These are phyloP conservation scores for Phragmites australis DNA, from an alignment of 176 grass and related monocot species.

Conservation along the genomic window DNA sequence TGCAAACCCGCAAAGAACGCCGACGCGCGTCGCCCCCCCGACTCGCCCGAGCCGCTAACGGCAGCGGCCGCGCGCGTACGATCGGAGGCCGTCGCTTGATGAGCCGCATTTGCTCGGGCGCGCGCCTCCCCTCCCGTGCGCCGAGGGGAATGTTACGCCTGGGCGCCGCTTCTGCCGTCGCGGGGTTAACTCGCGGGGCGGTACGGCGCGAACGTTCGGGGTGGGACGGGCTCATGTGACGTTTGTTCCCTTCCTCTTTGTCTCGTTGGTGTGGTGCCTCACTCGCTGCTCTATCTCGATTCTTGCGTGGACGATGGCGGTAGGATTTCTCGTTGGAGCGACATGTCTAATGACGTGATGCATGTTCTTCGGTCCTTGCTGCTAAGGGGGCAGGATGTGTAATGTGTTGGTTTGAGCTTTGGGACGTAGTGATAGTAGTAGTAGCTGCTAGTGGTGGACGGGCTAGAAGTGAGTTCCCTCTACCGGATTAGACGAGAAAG, in stretches of 20 bases:
- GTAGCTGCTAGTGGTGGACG: too few species aligned
- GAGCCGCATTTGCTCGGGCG: neutral
- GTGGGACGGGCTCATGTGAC: neutral
- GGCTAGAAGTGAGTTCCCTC: too few species aligned
- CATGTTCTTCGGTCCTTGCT: neutral
- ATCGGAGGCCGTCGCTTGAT: neutral
- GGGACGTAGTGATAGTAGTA: neutral
- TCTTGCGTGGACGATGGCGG: neutral
- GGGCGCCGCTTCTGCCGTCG: neutral
- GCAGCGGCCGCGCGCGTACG: neutral
- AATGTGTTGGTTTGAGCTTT: neutral
- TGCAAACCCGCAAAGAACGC: neutral
- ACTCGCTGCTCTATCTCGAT: neutral
- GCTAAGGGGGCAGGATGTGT: neutral
- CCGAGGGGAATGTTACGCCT: neutral
- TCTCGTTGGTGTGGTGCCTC: neutral
- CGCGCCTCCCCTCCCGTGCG: neutral
- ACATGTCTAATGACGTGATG: neutral
- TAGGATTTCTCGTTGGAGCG: conserved; percentile 12
- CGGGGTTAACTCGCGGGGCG: neutral
- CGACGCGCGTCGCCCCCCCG: neutral
- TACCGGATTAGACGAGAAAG: too few species aligned
- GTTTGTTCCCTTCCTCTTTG: conserved; percentile 23
- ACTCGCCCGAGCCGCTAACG: neutral
- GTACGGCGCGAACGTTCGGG: neutral